Evolutionary conservation across 2,329 filamentous ascomycete species (phyloP).

Genomic region (Juglanconis oblonga): DNA sequence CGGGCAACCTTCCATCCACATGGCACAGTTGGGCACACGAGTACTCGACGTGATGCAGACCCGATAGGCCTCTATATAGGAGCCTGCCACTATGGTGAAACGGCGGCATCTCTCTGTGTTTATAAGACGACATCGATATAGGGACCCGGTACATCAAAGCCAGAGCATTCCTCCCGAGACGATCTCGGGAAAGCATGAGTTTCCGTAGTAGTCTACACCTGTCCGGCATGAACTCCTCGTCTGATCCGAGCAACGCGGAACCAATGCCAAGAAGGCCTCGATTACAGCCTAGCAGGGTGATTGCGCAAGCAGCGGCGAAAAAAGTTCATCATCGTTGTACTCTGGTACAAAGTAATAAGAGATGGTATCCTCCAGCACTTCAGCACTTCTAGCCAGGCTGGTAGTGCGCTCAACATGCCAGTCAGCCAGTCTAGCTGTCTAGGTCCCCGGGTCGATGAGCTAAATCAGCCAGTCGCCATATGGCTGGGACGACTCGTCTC

Average conservation of each 20-base stretch:
- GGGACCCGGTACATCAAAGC: not conserved
- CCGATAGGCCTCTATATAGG: slow-evolving; percentile 10
- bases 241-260: not conserved
- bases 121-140: not conserved
- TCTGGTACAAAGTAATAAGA: no score
- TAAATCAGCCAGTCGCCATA: not conserved
- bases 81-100: slow-evolving; percentile 4
- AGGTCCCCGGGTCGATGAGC: not conserved
- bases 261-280: slow-evolving; percentile 12
- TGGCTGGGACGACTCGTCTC: not conserved
- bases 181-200: not conserved
- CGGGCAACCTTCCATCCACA: slow-evolving; percentile 6
- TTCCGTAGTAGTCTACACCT: not conserved
- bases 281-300: not conserved
- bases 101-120: not conserved
- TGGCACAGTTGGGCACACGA: not conserved
- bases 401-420: not conserved
- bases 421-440: not conserved
- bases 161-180: not conserved
- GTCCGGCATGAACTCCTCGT: slow-evolving; percentile 3
- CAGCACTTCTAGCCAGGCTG: not conserved
- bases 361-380: not conserved
- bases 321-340: not conserved
- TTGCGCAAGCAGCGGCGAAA: slow-evolving; percentile 19
- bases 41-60: not conserved